Conservation (phyloP, 495 filamentous ascomycete genomes). For the Podospora pseudoanserina region DNA sequence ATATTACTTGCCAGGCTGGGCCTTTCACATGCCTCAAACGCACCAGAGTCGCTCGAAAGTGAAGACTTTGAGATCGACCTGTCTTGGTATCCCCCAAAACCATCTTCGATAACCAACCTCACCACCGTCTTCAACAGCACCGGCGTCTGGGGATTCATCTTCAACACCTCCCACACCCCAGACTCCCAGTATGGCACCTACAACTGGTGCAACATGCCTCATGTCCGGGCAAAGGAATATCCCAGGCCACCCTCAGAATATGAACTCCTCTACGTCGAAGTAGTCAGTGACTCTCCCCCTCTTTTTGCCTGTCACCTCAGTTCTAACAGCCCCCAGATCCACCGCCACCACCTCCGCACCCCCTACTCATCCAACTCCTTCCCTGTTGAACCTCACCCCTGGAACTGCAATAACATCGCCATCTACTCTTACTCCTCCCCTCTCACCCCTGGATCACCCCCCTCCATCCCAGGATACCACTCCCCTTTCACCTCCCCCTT, state of each 20-base stretch:
- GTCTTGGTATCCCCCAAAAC: conserved; percentile 55
- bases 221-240: conserved; percentile 59
- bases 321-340: conserved; percentile 44
- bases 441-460: conserved; percentile 29
- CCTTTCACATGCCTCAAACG: background rate
- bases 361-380: conserved; percentile 67
- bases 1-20: background rate
- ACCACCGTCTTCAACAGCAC: conserved; percentile 45
- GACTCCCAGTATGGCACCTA: conserved; percentile 52
- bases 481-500: conserved; percentile 47
- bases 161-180: conserved; percentile 53
- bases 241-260: conserved; percentile 44
- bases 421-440: conserved; percentile 61
- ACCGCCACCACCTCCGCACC: conserved; percentile 71
- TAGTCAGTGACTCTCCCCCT: conserved; percentile 3
- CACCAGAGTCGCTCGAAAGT: background rate
- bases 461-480: conserved; percentile 52
- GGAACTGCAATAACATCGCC: conserved; percentile 59
- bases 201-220: conserved; percentile 77
- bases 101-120: conserved; percentile 56
- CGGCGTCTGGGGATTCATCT: conserved; percentile 62
- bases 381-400: conserved; percentile 59
- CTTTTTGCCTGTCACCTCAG: background rate
- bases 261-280: conserved; percentile 61
- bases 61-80: conserved; percentile 36